A percentile compares a stretch with the other conserved stretches of the same genome.
These are phyloP conservation scores for Mucor indicus DNA, from an alignment of 371 early-diverging fungal species.

Conservation along the genomic window DNA sequence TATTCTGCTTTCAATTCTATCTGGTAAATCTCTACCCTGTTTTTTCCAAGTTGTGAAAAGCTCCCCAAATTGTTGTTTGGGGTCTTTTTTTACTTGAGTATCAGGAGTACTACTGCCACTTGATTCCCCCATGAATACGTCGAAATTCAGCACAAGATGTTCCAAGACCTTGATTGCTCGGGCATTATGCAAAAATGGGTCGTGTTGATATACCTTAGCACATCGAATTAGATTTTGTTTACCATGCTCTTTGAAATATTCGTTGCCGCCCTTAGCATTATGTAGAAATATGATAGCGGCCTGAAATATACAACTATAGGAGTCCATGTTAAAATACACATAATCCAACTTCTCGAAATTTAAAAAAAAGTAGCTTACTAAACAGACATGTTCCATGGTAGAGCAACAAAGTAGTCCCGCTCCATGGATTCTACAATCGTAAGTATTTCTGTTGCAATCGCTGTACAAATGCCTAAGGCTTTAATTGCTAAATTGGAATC, in stretches of 20 bases:
- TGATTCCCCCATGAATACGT: slow-evolving; percentile 1
- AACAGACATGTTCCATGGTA: slow-evolving; percentile 36
- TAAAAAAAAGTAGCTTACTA: slow-evolving; percentile 23
- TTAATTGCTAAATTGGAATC: slow-evolving; percentile 24
- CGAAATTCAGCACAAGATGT: not conserved
- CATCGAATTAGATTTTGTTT: slow-evolving; percentile 21
- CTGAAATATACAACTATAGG: slow-evolving; percentile 33
- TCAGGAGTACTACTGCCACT: slow-evolving; percentile 4
- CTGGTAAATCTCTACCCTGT: too few relatives aligned
- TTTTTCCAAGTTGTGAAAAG: too few relatives aligned
- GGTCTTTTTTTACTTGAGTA: too few relatives aligned
- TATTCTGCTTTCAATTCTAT: too few relatives aligned
- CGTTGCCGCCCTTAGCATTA: slow-evolving; percentile 34
- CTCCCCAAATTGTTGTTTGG: too few relatives aligned
- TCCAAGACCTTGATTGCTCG: slow-evolving; percentile 4
- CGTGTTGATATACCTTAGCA: slow-evolving; percentile 10
- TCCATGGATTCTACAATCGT: slow-evolving; percentile 15
- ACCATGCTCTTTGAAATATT: slow-evolving; percentile 17
- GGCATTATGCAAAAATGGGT: slow-evolving; percentile 11
- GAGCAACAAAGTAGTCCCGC: slow-evolving; percentile 5
- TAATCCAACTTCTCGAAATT: not conserved
- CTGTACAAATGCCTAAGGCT: slow-evolving; percentile 29
- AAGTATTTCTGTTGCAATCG: slow-evolving; percentile 25
- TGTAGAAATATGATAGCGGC: slow-evolving; percentile 40
- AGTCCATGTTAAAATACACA: not conserved